phyloP scores from a whole-genome alignment of 2,329 filamentous ascomycete genomes.

The Aulographum hederae region DNA sequence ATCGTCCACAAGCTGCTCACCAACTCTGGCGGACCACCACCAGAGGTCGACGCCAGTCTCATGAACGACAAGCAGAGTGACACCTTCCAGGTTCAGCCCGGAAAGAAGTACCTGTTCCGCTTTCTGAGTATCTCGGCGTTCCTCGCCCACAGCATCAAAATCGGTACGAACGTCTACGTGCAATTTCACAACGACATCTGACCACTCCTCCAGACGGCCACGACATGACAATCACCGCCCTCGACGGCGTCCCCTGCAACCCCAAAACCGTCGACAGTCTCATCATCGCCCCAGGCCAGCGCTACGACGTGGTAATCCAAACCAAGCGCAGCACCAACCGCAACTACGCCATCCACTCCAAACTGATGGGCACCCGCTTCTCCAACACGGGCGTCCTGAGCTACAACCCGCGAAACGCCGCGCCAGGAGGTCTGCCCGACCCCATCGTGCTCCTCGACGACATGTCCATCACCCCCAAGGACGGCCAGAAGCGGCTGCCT shows the following conservation, averaged over 20 bases:
- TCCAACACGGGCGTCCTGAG: conserved; percentile 5
- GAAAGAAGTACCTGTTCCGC: conserved; percentile 44
- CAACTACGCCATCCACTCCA: conserved; percentile 42
- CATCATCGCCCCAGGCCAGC: conserved; percentile 42
- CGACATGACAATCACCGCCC: conserved; percentile 41
- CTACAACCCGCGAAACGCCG: conserved; percentile 4
- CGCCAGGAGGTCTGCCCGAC: no score
- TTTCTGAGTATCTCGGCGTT: conserved; percentile 55
- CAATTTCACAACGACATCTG: neutral
- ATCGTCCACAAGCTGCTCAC: conserved; percentile 1
- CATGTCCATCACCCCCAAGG: conserved; percentile 55
- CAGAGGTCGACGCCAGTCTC: conserved; percentile 14
- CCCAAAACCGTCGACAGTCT: conserved; percentile 33
- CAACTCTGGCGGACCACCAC: neutral
- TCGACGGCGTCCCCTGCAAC: conserved; percentile 49
- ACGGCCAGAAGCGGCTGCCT: conserved; percentile 40
- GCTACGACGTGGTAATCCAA: conserved; percentile 48
- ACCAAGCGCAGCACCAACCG: conserved; percentile 34
- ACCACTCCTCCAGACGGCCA: neutral
- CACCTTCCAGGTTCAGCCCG: conserved; percentile 25
- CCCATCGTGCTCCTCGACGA: conserved; percentile 13
- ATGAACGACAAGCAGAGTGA: conserved; percentile 39
- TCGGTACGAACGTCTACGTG: conserved; percentile 43
- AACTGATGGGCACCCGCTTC: conserved; percentile 21
- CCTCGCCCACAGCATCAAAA: conserved; percentile 51